Evolutionary conservation across 2,329 filamentous ascomycete genomes (phyloP).

Genomic region (Hymenoscyphus repandus): DNA sequence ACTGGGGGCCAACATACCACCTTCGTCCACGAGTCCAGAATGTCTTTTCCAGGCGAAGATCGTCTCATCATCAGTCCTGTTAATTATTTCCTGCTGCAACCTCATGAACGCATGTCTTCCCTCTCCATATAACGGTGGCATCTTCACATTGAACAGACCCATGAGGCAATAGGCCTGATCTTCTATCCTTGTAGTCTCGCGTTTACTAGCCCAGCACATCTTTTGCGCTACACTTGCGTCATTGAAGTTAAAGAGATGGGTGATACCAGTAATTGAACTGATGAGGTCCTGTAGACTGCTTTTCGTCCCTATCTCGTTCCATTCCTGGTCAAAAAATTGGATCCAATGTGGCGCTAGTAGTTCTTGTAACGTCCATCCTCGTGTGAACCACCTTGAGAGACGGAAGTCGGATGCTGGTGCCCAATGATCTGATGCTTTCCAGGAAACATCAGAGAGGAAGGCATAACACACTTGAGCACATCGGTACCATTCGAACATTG

Average conservation of each 20-base stretch:
- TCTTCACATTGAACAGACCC: constrained; percentile 31
- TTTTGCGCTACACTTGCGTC: constrained; percentile 29
- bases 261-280: neutral
- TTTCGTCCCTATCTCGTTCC: neutral
- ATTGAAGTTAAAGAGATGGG: constrained; percentile 12
- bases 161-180: constrained; percentile 32
- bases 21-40: neutral
- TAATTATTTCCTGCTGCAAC: constrained; percentile 35
- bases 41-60: constrained; percentile 30
- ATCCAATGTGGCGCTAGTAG: constrained; percentile 2
- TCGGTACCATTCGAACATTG: constrained; percentile 8
- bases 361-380: constrained; percentile 5
- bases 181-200: constrained; percentile 26
- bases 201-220: constrained; percentile 34
- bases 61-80: constrained; percentile 32
- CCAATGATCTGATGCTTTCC: neutral
- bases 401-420: neutral
- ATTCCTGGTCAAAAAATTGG: constrained; percentile 4
- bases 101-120: constrained; percentile 31
- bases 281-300: neutral
- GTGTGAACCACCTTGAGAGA: neutral
- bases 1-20: constrained; percentile 6
- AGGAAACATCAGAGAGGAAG: neutral
- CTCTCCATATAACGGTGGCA: constrained; percentile 34
- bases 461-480: constrained; percentile 6